Evolutionary conservation across 2,329 filamentous ascomycete genomes (phyloP).

Genomic region (Sporothrix curviconia): DNA sequence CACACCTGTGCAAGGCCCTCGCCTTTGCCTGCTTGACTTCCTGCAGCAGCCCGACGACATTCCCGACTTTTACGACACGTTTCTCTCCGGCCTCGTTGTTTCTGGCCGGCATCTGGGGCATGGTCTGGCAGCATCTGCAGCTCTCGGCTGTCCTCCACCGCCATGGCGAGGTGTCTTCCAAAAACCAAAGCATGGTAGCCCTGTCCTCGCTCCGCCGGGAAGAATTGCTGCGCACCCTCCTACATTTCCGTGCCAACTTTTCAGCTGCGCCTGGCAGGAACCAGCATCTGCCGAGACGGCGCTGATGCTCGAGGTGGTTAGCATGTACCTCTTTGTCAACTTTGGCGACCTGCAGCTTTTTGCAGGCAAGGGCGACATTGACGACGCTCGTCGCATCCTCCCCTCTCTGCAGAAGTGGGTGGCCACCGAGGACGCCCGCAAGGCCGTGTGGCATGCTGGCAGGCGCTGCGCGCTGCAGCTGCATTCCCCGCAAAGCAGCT

Average conservation of each 20-base stretch:
- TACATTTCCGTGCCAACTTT: constrained; percentile 30
- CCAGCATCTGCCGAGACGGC: constrained; percentile 24
- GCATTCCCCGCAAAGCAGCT: constrained; percentile 41
- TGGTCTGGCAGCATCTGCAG: constrained; percentile 15
- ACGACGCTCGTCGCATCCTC: constrained; percentile 45
- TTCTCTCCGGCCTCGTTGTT: constrained; percentile 2
- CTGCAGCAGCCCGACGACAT: constrained; percentile 11
- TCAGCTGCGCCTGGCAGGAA: background rate
- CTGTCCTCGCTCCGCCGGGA: constrained; percentile 40
- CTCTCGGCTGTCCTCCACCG: background rate
- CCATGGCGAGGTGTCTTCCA: background rate
- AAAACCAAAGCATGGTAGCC: background rate
- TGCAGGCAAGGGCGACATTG: constrained; percentile 59
- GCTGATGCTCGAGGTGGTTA: constrained; percentile 46
- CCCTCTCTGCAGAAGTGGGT: constrained; percentile 18
- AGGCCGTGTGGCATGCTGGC: constrained; percentile 21
- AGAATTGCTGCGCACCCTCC: constrained; percentile 54
- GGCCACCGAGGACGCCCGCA: constrained; percentile 7
- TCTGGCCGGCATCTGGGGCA: constrained; percentile 13
- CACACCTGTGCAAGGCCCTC: background rate
- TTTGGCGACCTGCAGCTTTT: constrained; percentile 61
- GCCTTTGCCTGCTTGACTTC: constrained; percentile 4
- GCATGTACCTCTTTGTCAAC: constrained; percentile 59
- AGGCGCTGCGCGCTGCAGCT: constrained; percentile 16
- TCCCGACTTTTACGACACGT: constrained; percentile 8